Evolutionary conservation across 225 moss, liverwort and hornwort genomes (phyloP), one percentile per base, ranked within the genome.

Genomic region (Straminergon stramineum): DNA sequence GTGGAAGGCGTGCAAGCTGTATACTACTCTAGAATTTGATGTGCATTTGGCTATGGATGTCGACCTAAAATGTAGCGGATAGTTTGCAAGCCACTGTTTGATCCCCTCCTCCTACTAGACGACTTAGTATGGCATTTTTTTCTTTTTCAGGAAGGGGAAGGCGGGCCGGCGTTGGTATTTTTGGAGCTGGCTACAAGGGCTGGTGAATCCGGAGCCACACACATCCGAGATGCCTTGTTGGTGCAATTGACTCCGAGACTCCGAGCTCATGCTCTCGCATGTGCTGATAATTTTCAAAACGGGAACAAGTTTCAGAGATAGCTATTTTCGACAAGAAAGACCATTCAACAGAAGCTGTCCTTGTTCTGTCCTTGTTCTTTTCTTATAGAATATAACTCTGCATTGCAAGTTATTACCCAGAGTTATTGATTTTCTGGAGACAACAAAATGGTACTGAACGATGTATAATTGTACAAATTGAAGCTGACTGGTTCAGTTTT

Each of bases 171-270:
- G 23, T 89, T 97, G 75, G 93, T 94, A 8, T 97, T 96, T 86
- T 84, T 96, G 71, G 96, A 97, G 95, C 90, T 96, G 86, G 96
- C 97, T 78, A 93, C 94, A 39, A 93, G 96, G 81, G 93, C 95
- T 83, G 97, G 97, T 67, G 97, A 97, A 87, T 90, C 92, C 65
- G 94, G 94, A 70, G 96, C 96, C 53, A 95, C 94, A 17, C 95
- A 94, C 79, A 91, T 96, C 67, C 93, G 95, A 87, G 95, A 97
- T 83, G 90, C 91, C 73, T 86, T 97, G 84, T 80, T 95, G 85
- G 89, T 91, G 57, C 96, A 95, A 68, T 80, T 96, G 74, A 88
- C 90, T 70, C 94, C 93, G 43, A 92, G 84, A 70, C 79, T 92
- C 51, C 91, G 96, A 58, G 92, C 92, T 81, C 93, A 95, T 87